Base-by-base conservation (phyloP, 257 asterid genomes). In the Plectranthus barbatus region DNA sequence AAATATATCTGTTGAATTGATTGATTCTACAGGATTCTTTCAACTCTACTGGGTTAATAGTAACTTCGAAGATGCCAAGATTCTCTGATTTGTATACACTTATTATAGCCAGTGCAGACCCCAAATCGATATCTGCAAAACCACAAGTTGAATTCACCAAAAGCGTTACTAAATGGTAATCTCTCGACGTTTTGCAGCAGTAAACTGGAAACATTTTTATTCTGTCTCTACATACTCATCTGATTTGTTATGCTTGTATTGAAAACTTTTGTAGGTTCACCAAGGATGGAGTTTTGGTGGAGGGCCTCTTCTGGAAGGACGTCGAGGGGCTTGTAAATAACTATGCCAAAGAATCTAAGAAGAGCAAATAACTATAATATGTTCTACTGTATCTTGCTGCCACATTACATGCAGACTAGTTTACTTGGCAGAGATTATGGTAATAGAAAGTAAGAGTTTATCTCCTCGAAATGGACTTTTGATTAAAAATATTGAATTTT, bases 21-120 rank as follows among this genome's bases (percentile, higher is more conserved):
- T 59, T 62, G 44, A 66, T 59, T 62, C 45, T 9, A 64, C 85
- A 90, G 99, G 99, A 87, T 65, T 82, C 91, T 37, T 82, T 86
- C 57, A 77, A 68, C 79, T 66, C 84, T 47, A 86, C 99, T 19
- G 97, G 97, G 54, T 77, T 93, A 68, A 71, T 78, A 1, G 80
- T 93, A 71, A 83, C 97, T 40, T 90, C 97, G 1, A 93, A 90
- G 93, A 76, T 93, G 79, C 96, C 95, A 34, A 90, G 95, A 77
- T 90, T 89, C 88, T 83, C 99, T 0, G 99, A 93, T 75, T 54
- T 71, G 88, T 87, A 90, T 70, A 85, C 99, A 0, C 94, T 93
- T 33, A 75, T 55, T 60, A 80, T 93, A 70, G 92, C 88, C 15
- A 90, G 95, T 56, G 96, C 96, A 14, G 99, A 90, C 78, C 88